Conservation (phyloP, 352 stramenopile genomes). For the Pythium graminicola region DNA sequence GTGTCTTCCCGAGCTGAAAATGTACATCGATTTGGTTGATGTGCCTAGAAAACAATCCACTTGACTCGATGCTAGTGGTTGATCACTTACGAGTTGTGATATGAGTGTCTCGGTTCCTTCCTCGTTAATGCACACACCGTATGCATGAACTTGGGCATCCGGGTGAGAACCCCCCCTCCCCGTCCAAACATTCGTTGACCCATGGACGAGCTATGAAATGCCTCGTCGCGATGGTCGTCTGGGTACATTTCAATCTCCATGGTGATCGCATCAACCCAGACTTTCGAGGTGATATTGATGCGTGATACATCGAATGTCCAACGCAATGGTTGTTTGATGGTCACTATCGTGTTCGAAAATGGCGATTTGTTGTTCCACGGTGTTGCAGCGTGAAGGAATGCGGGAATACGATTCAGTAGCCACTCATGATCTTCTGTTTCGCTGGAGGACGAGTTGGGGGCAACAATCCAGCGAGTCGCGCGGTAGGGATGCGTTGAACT, state of each 20-base stretch:
- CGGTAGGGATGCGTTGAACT: background rate
- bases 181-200: background rate
- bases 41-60: too few relatives aligned
- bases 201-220: background rate
- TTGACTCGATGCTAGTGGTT: slow-evolving; percentile 4
- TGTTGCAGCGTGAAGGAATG: background rate
- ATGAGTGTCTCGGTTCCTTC: slow-evolving; percentile 7
- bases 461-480: background rate
- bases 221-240: background rate
- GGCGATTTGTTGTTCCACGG: too few relatives aligned
- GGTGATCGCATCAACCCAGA: background rate
- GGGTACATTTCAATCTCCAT: background rate
- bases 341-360: too few relatives aligned
- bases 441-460: background rate
- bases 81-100: background rate
- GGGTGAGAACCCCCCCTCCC: too few relatives aligned
- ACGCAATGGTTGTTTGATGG: too few relatives aligned
- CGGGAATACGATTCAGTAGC: background rate
- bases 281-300: background rate
- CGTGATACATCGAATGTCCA: background rate
- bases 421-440: background rate
- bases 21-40: background rate
- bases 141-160: slow-evolving; percentile 7
- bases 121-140: slow-evolving; percentile 12
- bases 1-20: background rate